Percentiles rank a stretch among this genome's conserved stretches.
Evolutionary conservation across 2,329 filamentous ascomycete species (phyloP).

Genomic region (Alternaria metachromatica): DNA sequence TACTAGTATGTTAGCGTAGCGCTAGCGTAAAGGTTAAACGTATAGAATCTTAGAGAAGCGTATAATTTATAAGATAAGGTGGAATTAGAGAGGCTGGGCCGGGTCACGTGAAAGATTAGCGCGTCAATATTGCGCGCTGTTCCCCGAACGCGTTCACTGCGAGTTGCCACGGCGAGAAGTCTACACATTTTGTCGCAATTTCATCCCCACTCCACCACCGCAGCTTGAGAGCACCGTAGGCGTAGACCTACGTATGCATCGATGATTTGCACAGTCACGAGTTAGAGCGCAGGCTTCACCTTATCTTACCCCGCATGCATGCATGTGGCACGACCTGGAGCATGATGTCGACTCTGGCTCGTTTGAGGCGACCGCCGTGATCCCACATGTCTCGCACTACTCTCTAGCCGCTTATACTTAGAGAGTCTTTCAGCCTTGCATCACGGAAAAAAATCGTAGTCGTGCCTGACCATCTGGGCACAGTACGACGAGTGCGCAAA

Average conservation of each 20-base stretch:
- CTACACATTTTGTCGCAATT: background rate
- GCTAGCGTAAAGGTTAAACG: too few relatives aligned
- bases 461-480: too few relatives aligned
- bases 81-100: background rate
- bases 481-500: background rate
- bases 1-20: too few relatives aligned
- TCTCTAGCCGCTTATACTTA: too few relatives aligned
- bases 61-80: background rate
- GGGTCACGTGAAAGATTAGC: background rate
- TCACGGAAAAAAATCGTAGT: too few relatives aligned
- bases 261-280: background rate
- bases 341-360: background rate
- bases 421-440: too few relatives aligned
- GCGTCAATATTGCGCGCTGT: background rate
- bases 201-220: background rate
- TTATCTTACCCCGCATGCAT: background rate
- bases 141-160: background rate
- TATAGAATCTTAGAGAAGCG: too few relatives aligned
- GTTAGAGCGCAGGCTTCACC: background rate
- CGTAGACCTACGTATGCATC: background rate
- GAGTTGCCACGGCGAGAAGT: background rate
- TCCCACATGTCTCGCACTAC: too few relatives aligned
- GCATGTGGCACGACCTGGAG: background rate
- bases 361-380: background rate
- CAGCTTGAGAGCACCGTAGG: too few relatives aligned